Conservation (phyloP, 2,329 filamentous ascomycete species). For the Cucurbitaria berberidis region DNA sequence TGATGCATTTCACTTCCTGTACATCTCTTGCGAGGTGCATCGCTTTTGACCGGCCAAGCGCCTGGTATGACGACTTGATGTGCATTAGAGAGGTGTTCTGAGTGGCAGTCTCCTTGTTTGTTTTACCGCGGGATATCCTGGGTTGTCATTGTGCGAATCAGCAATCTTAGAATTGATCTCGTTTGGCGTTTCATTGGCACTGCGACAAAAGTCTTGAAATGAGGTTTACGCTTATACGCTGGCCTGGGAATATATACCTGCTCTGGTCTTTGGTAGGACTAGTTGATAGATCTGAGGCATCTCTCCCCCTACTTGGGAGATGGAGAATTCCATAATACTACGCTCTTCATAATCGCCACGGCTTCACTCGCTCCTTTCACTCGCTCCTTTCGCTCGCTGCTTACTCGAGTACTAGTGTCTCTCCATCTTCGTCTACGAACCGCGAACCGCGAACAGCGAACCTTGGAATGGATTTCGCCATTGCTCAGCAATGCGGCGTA, state of each 20-base stretch:
- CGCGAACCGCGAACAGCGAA: no score
- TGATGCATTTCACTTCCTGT: conserved; percentile 26
- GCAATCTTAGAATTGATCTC: conserved; percentile 27
- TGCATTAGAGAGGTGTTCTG: conserved; percentile 44
- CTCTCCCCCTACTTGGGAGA: conserved; percentile 1
- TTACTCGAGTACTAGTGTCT: no score
- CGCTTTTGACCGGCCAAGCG: conserved; percentile 29
- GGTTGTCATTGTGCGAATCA: conserved; percentile 13
- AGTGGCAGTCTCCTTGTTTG: conserved; percentile 22
- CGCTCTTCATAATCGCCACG: conserved; percentile 15
- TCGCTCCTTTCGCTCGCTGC: no score
- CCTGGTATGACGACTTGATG: conserved; percentile 42
- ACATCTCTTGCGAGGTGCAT: conserved; percentile 36
- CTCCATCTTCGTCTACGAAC: no score
- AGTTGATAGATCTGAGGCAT: conserved; percentile 19
- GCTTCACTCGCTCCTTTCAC: not conserved
- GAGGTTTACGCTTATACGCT: conserved; percentile 20
- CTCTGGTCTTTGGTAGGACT: conserved; percentile 4
- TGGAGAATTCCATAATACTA: conserved; percentile 20
- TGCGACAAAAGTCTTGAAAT: conserved; percentile 33
- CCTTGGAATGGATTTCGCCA: no score
- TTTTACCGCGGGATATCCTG: conserved; percentile 30
- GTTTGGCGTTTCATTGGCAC: conserved; percentile 29
- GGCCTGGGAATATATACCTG: conserved; percentile 2
- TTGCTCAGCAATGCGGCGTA: no score